Evolutionary conservation across 2,329 filamentous ascomycete genomes (phyloP).

Genomic region (Colletotrichum lentis): DNA sequence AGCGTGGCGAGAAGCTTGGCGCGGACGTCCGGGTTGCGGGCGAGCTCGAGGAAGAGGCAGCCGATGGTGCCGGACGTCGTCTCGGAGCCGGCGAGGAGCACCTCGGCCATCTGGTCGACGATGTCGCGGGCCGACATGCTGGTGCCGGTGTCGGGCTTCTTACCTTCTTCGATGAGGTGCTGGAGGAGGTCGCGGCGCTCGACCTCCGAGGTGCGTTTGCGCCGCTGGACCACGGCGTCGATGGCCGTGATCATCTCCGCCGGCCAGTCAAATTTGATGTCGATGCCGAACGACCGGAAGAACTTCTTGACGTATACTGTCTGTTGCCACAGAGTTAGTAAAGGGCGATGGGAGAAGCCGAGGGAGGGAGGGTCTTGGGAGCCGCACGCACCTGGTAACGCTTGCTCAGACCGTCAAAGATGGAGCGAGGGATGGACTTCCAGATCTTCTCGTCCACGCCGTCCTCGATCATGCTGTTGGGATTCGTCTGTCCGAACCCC

Average conservation of each 20-base stretch:
- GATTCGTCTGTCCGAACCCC: constrained; percentile 43
- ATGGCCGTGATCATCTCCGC: constrained; percentile 36
- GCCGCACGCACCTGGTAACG: constrained; percentile 22
- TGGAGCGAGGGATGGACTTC: constrained; percentile 34
- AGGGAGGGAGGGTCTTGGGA: too few relatives aligned
- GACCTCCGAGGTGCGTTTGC: constrained; percentile 22
- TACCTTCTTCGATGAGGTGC: constrained; percentile 35
- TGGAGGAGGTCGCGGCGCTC: constrained; percentile 32
- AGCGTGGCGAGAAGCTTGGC: constrained; percentile 35
- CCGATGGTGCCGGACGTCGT: constrained; percentile 43
- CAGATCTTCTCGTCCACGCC: constrained; percentile 29
- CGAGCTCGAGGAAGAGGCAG: constrained; percentile 43
- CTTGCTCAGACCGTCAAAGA: constrained; percentile 34
- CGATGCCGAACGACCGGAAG: constrained; percentile 18
- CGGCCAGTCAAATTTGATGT: constrained; percentile 31
- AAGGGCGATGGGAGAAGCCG: too few relatives aligned
- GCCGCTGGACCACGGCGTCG: constrained; percentile 32
- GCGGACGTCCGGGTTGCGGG: constrained; percentile 40
- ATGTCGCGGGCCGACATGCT: constrained; percentile 39
- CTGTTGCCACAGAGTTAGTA: neutral
- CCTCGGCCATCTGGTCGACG: constrained; percentile 37
- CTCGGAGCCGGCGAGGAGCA: constrained; percentile 44
- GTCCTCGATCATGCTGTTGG: constrained; percentile 32
- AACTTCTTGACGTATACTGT: constrained; percentile 34
- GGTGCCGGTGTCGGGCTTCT: constrained; percentile 35